phyloP scores from a whole-genome alignment of 2,329 filamentous ascomycete genomes.

The Penicillium sp. region DNA sequence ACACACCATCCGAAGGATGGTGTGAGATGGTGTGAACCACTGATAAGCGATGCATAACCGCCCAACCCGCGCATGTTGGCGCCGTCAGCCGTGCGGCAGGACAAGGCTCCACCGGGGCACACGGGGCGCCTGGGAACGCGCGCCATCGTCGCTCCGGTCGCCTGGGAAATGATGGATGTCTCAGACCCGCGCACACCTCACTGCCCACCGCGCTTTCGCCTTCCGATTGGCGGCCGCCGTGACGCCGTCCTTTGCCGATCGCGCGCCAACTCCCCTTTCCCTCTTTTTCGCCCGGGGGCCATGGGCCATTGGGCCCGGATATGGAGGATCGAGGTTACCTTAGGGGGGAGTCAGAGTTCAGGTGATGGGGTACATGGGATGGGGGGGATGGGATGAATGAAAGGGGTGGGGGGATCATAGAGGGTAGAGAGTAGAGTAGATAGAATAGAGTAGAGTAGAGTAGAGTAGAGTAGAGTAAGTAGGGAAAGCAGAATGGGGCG shows the following conservation, averaged over 20 bases:
- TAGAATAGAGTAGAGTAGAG: too few relatives aligned
- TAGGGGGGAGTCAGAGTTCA: too few relatives aligned
- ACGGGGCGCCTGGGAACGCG: slow-evolving; percentile 37
- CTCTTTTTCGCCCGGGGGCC: neutral
- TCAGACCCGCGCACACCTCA: slow-evolving; percentile 32
- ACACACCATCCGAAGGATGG: too few relatives aligned
- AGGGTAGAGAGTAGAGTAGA: too few relatives aligned
- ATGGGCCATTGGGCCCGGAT: neutral
- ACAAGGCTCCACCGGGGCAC: slow-evolving; percentile 16
- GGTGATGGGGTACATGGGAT: too few relatives aligned
- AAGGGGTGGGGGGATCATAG: neutral
- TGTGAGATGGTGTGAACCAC: neutral
- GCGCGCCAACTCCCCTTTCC: slow-evolving; percentile 38
- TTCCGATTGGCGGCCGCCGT: slow-evolving; percentile 30
- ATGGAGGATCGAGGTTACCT: too few relatives aligned
- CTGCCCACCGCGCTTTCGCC: slow-evolving; percentile 22
- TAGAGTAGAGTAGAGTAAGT: too few relatives aligned
- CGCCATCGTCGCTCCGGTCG: slow-evolving; percentile 28
- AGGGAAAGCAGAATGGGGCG: too few relatives aligned
- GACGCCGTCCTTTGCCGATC: slow-evolving; percentile 42
- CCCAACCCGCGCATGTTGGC: slow-evolving; percentile 5
- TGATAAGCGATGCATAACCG: slow-evolving; percentile 28
- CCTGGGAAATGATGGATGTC: slow-evolving; percentile 28
- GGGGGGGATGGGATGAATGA: neutral
- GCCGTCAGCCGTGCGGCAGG: neutral